These are phyloP conservation scores for Zoysia matrella DNA, from an alignment of 202 grass and related monocot species.

Conservation along the genomic window DNA sequence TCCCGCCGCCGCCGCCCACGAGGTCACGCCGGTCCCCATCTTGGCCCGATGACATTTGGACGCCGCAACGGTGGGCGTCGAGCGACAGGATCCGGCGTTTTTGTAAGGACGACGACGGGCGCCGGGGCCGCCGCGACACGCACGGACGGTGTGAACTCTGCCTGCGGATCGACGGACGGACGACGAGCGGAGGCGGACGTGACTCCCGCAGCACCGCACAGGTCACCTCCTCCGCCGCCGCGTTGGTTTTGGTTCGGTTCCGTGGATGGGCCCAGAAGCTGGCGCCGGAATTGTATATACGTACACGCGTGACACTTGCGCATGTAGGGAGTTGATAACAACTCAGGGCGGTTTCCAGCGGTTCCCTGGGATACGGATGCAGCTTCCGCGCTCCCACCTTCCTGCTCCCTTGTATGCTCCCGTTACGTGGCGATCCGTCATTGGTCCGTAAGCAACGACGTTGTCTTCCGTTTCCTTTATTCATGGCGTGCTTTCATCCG, in stretches of 20 bases:
- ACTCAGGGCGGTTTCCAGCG: no score
- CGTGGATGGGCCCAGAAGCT: not conserved
- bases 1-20: not conserved
- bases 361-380: no score
- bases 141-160: not conserved
- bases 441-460: no score
- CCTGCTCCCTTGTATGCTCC: no score
- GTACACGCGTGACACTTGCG: no score
- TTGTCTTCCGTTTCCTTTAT: no score
- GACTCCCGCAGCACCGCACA: not conserved
- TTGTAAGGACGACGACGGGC: slow-evolving; percentile 9
- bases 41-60: slow-evolving; percentile 27
- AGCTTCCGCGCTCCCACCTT: no score
- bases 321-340: no score
- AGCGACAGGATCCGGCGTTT: slow-evolving; percentile 3
- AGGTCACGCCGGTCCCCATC: not conserved
- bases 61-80: slow-evolving; percentile 41
- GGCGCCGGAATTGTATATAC: slow-evolving; percentile 25
- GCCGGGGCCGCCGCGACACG: no score
- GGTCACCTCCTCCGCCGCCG: no score
- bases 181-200: slow-evolving; percentile 13
- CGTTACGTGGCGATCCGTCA: no score
- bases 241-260: not conserved
- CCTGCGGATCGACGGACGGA: not conserved
- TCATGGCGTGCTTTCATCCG: no score